Conservation (phyloP, 371 early-diverging fungal species). For the Apophysomyces variabilis region DNA sequence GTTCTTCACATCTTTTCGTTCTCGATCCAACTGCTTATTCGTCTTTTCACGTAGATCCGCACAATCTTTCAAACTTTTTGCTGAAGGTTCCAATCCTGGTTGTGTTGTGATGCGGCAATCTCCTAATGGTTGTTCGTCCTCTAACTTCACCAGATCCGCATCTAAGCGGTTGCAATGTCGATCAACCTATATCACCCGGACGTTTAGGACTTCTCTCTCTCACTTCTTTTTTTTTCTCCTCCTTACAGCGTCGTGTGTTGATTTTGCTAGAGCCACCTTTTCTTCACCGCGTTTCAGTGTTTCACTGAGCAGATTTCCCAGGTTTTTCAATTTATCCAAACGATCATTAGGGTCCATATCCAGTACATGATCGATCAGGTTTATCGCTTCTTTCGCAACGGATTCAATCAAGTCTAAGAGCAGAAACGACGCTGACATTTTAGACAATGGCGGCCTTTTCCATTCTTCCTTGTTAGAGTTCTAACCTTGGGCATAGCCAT, state of each 20-base stretch:
- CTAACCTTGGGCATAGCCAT: constrained; percentile 84
- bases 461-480: background rate
- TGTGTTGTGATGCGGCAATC: constrained; percentile 38
- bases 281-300: constrained; percentile 90
- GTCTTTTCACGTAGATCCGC: constrained; percentile 37
- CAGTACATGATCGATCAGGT: constrained; percentile 59
- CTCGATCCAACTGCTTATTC: constrained; percentile 33
- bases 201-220: background rate
- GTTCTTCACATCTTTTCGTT: constrained; percentile 39
- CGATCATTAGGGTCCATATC: constrained; percentile 59
- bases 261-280: constrained; percentile 88
- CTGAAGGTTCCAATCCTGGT: constrained; percentile 46
- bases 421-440: too few species aligned
- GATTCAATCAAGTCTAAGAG: constrained; percentile 61
- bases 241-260: constrained; percentile 88
- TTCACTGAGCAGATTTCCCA: constrained; percentile 66
- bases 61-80: constrained; percentile 34
- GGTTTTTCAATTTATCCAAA: constrained; percentile 58
- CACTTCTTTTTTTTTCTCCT: background rate
- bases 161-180: constrained; percentile 54
- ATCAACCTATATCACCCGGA: constrained; percentile 31
- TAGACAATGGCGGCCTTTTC: too few species aligned
- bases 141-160: constrained; percentile 52
- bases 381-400: constrained; percentile 61
- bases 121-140: constrained; percentile 44